Percentiles rank a stretch among this genome's conserved stretches.
Conservation (phyloP, 163 green algal species). For the Picocystis sp. region DNA sequence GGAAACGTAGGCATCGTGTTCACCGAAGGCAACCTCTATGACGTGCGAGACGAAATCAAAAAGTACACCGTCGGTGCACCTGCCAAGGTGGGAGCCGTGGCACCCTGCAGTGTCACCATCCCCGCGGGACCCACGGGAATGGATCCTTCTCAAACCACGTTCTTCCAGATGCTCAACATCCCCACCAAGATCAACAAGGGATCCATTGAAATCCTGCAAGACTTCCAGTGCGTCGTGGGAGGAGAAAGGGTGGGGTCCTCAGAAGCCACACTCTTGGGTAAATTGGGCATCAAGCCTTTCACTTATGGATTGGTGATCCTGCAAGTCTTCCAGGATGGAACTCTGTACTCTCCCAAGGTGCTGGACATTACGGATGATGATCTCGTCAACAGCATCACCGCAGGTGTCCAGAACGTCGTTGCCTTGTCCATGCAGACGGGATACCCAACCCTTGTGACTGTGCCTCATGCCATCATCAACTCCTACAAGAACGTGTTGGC, state of each 20-base stretch:
- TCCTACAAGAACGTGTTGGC: conserved; percentile 98
- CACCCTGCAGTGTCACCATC: conserved; percentile 75
- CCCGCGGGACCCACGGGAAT: conserved; percentile 81
- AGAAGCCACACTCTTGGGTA: conserved; percentile 88
- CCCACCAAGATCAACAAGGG: conserved; percentile 99
- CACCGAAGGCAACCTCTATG: conserved; percentile 73
- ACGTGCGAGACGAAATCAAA: conserved; percentile 58
- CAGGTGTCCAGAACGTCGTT: conserved; percentile 66
- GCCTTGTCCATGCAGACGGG: conserved; percentile 62
- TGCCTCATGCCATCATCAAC: conserved; percentile 90
- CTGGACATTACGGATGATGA: conserved; percentile 93
- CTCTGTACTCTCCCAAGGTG: conserved; percentile 71
- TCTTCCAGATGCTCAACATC: conserved; percentile 98
- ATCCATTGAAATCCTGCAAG: conserved; percentile 87
- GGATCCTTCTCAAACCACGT: conserved; percentile 95
- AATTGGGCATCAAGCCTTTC: conserved; percentile 96
- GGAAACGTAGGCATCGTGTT: conserved; percentile 98
- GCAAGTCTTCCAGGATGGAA: conserved; percentile 76
- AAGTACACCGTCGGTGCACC: conserved; percentile 92
- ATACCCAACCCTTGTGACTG: conserved; percentile 75
- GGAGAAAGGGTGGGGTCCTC: conserved; percentile 89
- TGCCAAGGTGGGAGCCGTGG: conserved; percentile 76
- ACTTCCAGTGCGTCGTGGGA: conserved; percentile 71
- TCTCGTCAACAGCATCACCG: conserved; percentile 39
- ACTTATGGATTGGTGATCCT: conserved; percentile 50